A percentile compares a stretch with the other conserved stretches of the same genome.
These are phyloP conservation scores for Leucosporidium creatinivorum DNA, from an alignment of 768 basidiomycete species.

Conservation along the genomic window DNA sequence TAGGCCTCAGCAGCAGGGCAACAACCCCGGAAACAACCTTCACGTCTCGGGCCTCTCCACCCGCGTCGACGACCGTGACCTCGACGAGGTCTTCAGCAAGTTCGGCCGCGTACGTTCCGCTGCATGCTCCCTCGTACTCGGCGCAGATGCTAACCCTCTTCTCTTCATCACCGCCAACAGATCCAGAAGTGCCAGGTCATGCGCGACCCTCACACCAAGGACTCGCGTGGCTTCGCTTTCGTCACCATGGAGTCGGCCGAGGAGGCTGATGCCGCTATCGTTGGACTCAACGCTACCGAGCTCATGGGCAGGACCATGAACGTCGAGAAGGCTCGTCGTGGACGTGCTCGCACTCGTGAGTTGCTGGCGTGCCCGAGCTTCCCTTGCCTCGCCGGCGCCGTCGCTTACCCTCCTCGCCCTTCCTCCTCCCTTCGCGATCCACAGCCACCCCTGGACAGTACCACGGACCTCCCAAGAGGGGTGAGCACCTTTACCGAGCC, in stretches of 20 bases:
- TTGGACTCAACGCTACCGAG: slow-evolving; percentile 72
- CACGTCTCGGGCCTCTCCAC: slow-evolving; percentile 57
- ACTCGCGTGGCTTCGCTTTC: slow-evolving; percentile 80
- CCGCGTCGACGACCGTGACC: slow-evolving; percentile 69
- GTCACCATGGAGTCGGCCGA: slow-evolving; percentile 76
- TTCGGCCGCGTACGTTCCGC: slow-evolving; percentile 63
- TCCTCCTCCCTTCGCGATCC: slow-evolving; percentile 25
- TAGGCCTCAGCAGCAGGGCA: slow-evolving; percentile 26
- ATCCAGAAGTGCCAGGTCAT: slow-evolving; percentile 58
- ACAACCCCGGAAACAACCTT: slow-evolving; percentile 60
- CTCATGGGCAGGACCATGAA: slow-evolving; percentile 77
- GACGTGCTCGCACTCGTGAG: slow-evolving; percentile 67
- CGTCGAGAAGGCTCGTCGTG: slow-evolving; percentile 91
- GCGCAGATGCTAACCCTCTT: neutral
- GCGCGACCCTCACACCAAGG: slow-evolving; percentile 60
- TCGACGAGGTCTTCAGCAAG: slow-evolving; percentile 81
- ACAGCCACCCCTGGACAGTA: slow-evolving; percentile 83
- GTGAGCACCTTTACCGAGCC: slow-evolving; percentile 49
- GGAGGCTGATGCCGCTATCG: slow-evolving; percentile 86
- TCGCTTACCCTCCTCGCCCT: neutral
- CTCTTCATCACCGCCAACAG: slow-evolving; percentile 42
- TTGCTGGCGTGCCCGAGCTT: no score
- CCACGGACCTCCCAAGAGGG: slow-evolving; percentile 82
- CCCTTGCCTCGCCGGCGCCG: no score
- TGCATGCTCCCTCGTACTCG: neutral